Percentiles rank a stretch among this genome's conserved stretches.
These are phyloP conservation scores for Populus davidiana DNA, from an alignment of 345 rosid species.

Conservation along the genomic window DNA sequence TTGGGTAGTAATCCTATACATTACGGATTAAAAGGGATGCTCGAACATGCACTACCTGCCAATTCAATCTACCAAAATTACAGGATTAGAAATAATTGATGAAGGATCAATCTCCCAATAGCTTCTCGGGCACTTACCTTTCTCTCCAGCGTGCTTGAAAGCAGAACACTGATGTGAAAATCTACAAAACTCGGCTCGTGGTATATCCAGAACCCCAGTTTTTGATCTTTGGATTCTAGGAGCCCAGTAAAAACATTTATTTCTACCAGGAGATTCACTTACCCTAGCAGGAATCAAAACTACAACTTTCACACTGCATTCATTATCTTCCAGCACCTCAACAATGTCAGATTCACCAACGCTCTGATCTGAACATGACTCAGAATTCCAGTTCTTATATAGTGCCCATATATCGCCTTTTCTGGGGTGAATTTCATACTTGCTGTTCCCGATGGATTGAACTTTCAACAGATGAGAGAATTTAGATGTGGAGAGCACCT, in stretches of 20 bases:
- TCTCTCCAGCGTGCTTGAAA: slow-evolving; percentile 20
- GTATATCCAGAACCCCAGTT: slow-evolving; percentile 28
- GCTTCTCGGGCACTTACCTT: slow-evolving; percentile 7
- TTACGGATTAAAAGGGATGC: neutral
- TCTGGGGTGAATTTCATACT: slow-evolving; percentile 39
- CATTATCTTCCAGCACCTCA: slow-evolving; percentile 40
- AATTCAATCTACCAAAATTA: slow-evolving; percentile 24
- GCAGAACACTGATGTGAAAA: slow-evolving; percentile 67
- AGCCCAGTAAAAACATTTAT: slow-evolving; percentile 26
- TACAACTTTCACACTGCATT: slow-evolving; percentile 22
- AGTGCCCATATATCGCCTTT: slow-evolving; percentile 64
- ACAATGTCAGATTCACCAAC: slow-evolving; percentile 40
- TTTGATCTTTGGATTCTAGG: slow-evolving; percentile 35
- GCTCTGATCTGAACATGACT: slow-evolving; percentile 9
- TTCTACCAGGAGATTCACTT: neutral
- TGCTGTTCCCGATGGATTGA: slow-evolving; percentile 8
- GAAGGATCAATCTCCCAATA: slow-evolving; percentile 50
- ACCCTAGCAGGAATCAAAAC: slow-evolving; percentile 23
- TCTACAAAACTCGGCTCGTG: slow-evolving; percentile 24
- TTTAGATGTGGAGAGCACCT: slow-evolving; percentile 19
- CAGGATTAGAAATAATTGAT: slow-evolving; percentile 25
- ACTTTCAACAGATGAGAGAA: slow-evolving; percentile 51
- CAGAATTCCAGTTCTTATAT: slow-evolving; percentile 31
- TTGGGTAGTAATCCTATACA: neutral
- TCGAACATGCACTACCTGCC: neutral